These are phyloP conservation scores for Fagus sylvatica DNA, from an alignment of 306 rosid genomes.

Conservation along the genomic window DNA sequence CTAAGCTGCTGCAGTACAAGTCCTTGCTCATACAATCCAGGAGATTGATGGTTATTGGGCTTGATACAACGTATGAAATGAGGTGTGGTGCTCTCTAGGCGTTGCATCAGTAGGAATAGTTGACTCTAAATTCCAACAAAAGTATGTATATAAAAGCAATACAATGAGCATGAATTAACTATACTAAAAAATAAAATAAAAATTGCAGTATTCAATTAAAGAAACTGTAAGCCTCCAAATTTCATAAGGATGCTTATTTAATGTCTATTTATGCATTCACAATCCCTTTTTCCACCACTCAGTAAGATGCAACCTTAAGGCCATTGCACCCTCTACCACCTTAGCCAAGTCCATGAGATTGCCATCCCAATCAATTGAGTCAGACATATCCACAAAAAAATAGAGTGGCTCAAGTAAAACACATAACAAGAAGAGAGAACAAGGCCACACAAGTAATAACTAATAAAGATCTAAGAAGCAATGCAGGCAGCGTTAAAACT, in stretches of 20 bases:
- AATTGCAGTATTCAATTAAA: neutral
- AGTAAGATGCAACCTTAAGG: neutral
- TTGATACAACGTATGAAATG: conserved; percentile 99
- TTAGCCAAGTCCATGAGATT: conserved; percentile 18
- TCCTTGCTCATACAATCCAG: conserved; percentile 88
- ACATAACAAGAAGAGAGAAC: neutral
- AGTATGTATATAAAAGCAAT: conserved; percentile 22
- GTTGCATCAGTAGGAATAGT: conserved; percentile 92
- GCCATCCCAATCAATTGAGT: neutral
- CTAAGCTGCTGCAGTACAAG: conserved; percentile 95
- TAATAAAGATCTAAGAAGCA: neutral
- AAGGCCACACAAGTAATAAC: no score
- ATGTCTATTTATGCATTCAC: neutral
- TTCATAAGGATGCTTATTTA: neutral
- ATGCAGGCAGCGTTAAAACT: neutral
- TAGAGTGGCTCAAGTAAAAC: neutral
- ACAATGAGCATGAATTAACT: conserved; percentile 3
- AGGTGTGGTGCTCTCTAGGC: conserved; percentile 93
- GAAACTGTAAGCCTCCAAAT: neutral
- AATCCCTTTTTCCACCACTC: no score
- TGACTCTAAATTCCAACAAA: conserved; percentile 63
- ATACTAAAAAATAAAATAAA: neutral
- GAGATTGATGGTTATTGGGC: conserved; percentile 96
- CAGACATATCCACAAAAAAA: neutral
- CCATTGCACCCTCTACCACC: conserved; percentile 14